Base-by-base conservation (phyloP, 805 yeast species). In the Ogataea ramenticola region DNA sequence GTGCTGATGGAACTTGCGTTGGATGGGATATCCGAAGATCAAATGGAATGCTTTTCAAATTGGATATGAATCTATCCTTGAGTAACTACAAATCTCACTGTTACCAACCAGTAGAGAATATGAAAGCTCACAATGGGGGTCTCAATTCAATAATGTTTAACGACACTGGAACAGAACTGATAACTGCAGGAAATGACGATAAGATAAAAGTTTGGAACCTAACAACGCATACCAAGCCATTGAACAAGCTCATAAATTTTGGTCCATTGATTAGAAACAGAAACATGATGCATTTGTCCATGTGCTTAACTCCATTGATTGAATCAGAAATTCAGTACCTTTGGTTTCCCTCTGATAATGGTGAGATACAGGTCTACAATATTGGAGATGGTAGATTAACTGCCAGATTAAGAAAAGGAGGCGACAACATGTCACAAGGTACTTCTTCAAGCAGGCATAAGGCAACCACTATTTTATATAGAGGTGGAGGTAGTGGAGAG, bases 1-100 rank as follows among this genome's bases (percentile, higher is more conserved):
- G 91, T 19, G 73, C 77, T 16, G 87, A 83, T 52, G 96, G 97
- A 0, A 81, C 81, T 39, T 80, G 85, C 9, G 72, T 85, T 42
- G 57, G 90, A 0, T 90, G 97, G 97, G 98, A 90, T 58, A 74
- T 88, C 11, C 65, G 98, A 39, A 65, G 84, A 40, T 76, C 86
- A 21, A 68, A 71, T 16, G 74, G 83, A 31, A 82, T 87, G 53
- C 60, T 86, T 21, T 71, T 80, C 37, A 70, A 79, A 15, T 61
- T 87, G 46, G 90, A 87, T 55, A 67, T 78, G 40, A 56, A 56
- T 39, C 32, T 53, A 12, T 56, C 62, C 1, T 41, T 48, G 39
- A 53, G 49, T 4, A 55, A 48, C 27, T 51, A 47, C n/a, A 44
- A 42, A 9, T 15, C 38, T 4, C 14, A 32, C 27, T 7, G 10